Evolutionary conservation across 305 asterid species (phyloP), one percentile per base, ranked within the genome.

Genomic region (Lippia alba): DNA sequence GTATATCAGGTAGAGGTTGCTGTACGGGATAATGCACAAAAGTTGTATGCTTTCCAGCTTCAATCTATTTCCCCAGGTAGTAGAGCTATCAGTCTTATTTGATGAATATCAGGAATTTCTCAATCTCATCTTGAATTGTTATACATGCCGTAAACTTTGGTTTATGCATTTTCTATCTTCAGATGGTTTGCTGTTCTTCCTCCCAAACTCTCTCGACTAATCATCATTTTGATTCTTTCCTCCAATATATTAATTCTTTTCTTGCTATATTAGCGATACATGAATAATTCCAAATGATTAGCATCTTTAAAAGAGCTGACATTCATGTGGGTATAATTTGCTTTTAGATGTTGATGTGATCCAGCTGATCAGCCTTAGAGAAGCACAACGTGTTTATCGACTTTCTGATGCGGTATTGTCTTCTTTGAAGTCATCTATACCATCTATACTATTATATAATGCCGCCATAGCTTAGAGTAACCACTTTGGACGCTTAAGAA

Each of bases 1-100:
- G 77, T 70, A 63, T 61, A 59, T 78, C 75, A 94, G 99, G 96
- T 94, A 50, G 99, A 92, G 80, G 90, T 94, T 84, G 99, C 98
- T 59, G 75, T 94, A 49, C 87, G 99, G 61, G 99, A 94, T 80
- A 87, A 80, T 81, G 99, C 98, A 6, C 97, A 94, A 78, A 82
- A 96, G 66, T 78, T 94, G 76, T 94, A 90, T 75, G 89, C 86
- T 45, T 70, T 76, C 83, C 89, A 83, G 85, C 96, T 94, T 64
- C 77, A 79, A 61, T 75, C 94, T 57, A 48, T 81, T 61, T 76
- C 89, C 61, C 87, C 75, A 82, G 98, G 98, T 92, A 88, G 63
- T 45, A 49, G 56, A 33, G 60, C 33, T 63, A 16, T 68, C 59
- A 5, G 40, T 48, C 78, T 46, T 72, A 70, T 64, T 70, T 33